Evolutionary conservation across 164 flowering plant genomes (phyloP).

Genomic region (Vitis rotundifolia): DNA sequence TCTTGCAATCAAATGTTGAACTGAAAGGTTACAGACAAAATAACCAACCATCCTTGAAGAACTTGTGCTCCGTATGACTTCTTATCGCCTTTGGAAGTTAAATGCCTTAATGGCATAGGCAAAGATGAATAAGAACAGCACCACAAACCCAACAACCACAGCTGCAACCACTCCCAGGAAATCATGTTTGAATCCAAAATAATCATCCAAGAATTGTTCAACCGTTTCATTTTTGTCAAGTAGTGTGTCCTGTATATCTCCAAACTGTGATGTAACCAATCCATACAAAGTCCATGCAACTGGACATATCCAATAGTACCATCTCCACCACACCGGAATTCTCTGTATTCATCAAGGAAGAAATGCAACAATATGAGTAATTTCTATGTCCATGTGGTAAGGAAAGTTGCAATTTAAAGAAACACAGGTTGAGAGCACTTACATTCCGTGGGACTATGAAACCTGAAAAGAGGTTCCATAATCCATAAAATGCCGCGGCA

Average conservation of each 20-base stretch:
- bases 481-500: constrained; percentile 30
- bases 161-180: constrained; percentile 35
- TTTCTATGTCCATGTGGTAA: neutral
- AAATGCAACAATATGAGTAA: neutral
- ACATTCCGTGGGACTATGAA: constrained; percentile 28
- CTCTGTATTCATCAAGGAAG: constrained; percentile 20
- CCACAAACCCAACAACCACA: constrained; percentile 14
- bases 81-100: constrained; percentile 35
- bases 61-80: neutral
- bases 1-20: too few relatives aligned
- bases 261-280: constrained; percentile 25
- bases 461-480: constrained; percentile 34
- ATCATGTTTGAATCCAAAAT: constrained; percentile 30
- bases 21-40: too few relatives aligned
- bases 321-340: constrained; percentile 41
- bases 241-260: constrained; percentile 13
- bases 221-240: constrained; percentile 18
- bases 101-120: constrained; percentile 24
- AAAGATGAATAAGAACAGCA: constrained; percentile 27
- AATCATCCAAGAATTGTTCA: constrained; percentile 17
- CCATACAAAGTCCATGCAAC: constrained; percentile 37
- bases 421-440: constrained; percentile 9
- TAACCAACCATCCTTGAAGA: too few relatives aligned
- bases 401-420: too few relatives aligned
- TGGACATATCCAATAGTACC: constrained; percentile 36